Percentiles rank a stretch among this genome's conserved stretches.
Evolutionary conservation across 306 rosid species (phyloP).

Genomic region (Mucuna pruriens): DNA sequence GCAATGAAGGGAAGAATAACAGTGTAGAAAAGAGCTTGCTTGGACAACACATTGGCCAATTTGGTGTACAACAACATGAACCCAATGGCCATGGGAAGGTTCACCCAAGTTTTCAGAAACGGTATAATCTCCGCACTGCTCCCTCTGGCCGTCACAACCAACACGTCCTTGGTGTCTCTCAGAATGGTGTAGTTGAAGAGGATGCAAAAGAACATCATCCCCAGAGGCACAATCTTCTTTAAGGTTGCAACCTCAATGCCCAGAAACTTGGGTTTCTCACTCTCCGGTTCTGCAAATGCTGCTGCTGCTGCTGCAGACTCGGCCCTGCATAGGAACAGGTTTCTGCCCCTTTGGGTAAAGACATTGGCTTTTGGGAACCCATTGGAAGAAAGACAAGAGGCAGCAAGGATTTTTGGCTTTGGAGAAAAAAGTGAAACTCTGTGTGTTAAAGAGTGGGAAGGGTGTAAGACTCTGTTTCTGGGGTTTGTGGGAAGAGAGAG

Average conservation of each 20-base stretch:
- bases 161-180: constrained; percentile 90
- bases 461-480: constrained; percentile 50
- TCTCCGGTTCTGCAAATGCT: constrained; percentile 50
- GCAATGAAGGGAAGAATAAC: constrained; percentile 88
- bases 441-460: constrained; percentile 68
- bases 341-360: constrained; percentile 45
- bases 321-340: constrained; percentile 75
- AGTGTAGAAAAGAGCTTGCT: constrained; percentile 87
- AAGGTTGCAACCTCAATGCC: constrained; percentile 75
- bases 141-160: constrained; percentile 99
- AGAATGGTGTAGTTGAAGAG: constrained; percentile 93
- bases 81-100: constrained; percentile 97
- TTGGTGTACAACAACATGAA: constrained; percentile 91
- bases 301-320: constrained; percentile 75
- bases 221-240: constrained; percentile 93
- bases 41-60: constrained; percentile 78
- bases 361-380: constrained; percentile 52
- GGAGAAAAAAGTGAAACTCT: constrained; percentile 64
- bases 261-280: constrained; percentile 62
- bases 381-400: constrained; percentile 59
- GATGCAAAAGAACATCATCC: constrained; percentile 96
- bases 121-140: constrained; percentile 99
- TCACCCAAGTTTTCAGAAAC: constrained; percentile 96
- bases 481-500: constrained; percentile 80
- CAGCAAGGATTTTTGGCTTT: constrained; percentile 59